A percentile compares a stretch with the other conserved stretches of the same genome.
Conservation (phyloP, 257 asterid genomes). For the Fraxinus cuspidata region DNA sequence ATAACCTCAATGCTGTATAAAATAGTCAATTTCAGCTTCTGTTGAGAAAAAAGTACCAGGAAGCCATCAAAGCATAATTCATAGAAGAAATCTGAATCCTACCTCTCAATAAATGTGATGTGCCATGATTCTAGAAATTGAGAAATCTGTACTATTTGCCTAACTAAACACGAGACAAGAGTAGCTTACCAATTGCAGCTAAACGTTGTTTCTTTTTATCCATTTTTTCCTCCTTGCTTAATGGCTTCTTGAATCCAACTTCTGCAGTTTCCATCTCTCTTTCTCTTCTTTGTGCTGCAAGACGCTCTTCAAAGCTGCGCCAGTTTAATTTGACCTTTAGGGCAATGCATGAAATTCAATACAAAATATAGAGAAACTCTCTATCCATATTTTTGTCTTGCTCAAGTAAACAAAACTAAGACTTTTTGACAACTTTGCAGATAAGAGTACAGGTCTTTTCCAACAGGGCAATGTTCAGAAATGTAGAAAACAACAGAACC, state of each 20-base stretch:
- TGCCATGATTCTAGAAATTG: background rate
- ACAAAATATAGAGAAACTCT: background rate
- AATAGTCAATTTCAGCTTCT: background rate
- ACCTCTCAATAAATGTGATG: background rate
- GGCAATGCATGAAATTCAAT: background rate
- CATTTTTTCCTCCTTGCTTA: slow-evolving; percentile 70
- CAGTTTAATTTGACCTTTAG: background rate
- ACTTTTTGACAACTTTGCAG: background rate
- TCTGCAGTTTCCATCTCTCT: slow-evolving; percentile 67
- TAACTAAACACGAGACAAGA: slow-evolving; percentile 17
- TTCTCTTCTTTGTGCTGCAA: slow-evolving; percentile 79
- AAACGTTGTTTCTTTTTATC: slow-evolving; percentile 85
- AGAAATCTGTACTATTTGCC: background rate
- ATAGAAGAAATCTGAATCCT: background rate
- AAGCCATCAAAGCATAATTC: background rate
- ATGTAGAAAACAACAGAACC: background rate
- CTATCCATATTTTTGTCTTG: background rate
- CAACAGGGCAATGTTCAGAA: background rate
- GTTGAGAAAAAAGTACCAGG: background rate
- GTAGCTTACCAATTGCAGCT: slow-evolving; percentile 82
- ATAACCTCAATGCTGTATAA: background rate
- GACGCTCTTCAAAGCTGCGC: slow-evolving; percentile 87
- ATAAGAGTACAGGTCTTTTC: background rate
- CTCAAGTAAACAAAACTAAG: background rate
- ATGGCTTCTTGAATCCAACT: slow-evolving; percentile 82